These are phyloP conservation scores for Trichoderma sp. DNA, from an alignment of 2,329 filamentous ascomycete species.

Conservation along the genomic window DNA sequence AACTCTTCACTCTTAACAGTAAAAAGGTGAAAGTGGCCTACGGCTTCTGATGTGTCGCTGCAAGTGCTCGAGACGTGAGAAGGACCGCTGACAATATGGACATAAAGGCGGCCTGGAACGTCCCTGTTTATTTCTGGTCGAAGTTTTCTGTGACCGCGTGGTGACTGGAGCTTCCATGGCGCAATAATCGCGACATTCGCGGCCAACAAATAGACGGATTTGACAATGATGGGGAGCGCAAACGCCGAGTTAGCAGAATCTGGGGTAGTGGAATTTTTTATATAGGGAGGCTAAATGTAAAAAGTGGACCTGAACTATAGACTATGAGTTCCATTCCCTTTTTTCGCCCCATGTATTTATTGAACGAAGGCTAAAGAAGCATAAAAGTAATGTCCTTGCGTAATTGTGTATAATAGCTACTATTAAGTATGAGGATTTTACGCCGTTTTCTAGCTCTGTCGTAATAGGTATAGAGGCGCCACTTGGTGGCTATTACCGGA, in stretches of 20 bases:
- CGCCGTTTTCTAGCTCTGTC: background rate
- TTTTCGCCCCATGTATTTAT: background rate
- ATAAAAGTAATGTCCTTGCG: background rate
- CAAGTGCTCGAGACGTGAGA: background rate
- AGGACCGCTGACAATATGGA: background rate
- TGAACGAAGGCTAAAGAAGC: background rate
- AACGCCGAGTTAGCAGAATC: background rate
- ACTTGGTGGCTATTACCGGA: background rate
- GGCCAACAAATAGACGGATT: background rate
- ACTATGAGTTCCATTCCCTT: too few species aligned
- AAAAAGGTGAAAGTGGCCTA: background rate
- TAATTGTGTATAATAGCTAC: background rate
- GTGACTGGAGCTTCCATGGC: background rate
- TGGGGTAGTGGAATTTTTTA: background rate
- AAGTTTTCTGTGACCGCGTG: background rate
- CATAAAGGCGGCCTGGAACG: background rate
- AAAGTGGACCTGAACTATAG: background rate
- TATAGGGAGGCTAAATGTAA: background rate
- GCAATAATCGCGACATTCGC: background rate
- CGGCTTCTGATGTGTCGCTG: background rate
- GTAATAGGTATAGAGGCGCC: background rate
- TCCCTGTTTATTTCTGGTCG: background rate
- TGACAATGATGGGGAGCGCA: background rate
- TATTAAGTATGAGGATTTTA: background rate
- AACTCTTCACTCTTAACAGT: too few species aligned